These are phyloP conservation scores for Nakataea oryzae DNA, from an alignment of 2,329 filamentous ascomycete species.

Conservation along the genomic window DNA sequence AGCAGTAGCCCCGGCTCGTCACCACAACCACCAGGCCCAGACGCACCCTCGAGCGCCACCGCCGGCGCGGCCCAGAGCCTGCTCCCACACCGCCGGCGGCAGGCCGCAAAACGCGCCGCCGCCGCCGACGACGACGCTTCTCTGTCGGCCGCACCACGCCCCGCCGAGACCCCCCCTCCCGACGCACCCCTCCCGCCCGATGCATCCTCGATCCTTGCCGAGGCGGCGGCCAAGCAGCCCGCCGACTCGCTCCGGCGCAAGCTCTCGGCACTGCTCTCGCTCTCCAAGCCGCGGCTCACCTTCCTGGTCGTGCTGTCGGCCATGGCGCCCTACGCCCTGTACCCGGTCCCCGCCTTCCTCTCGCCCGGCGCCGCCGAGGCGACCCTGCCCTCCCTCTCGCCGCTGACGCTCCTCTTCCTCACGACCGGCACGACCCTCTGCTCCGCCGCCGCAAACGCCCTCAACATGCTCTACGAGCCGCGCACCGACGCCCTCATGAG, in stretches of 20 bases:
- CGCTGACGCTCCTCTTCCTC: slow-evolving; percentile 84
- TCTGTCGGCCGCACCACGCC: neutral
- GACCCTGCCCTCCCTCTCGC: slow-evolving; percentile 72
- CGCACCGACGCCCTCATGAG: slow-evolving; percentile 86
- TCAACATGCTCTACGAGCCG: slow-evolving; percentile 96
- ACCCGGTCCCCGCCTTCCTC: slow-evolving; percentile 82
- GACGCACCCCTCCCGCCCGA: slow-evolving; percentile 15
- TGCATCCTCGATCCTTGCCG: slow-evolving; percentile 43
- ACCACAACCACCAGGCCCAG: neutral
- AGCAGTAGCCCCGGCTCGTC: neutral
- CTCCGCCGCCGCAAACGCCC: slow-evolving; percentile 81
- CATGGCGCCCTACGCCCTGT: slow-evolving; percentile 84
- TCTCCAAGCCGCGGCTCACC: slow-evolving; percentile 91
- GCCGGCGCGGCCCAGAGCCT: neutral
- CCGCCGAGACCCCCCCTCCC: neutral
- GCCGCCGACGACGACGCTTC: neutral
- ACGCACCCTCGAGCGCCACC: neutral
- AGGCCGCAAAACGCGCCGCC: slow-evolving; percentile 6
- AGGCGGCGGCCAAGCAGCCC: slow-evolving; percentile 37
- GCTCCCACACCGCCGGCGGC: slow-evolving; percentile 11
- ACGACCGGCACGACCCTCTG: slow-evolving; percentile 82
- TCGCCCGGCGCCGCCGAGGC: slow-evolving; percentile 47
- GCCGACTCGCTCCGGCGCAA: slow-evolving; percentile 49
- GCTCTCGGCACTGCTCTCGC: slow-evolving; percentile 72
- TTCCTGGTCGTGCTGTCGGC: slow-evolving; percentile 85